A percentile compares a stretch with the other conserved stretches of the same genome.
Conservation (phyloP, 768 basidiomycete genomes). For the Collybiopsis luxurians region DNA sequence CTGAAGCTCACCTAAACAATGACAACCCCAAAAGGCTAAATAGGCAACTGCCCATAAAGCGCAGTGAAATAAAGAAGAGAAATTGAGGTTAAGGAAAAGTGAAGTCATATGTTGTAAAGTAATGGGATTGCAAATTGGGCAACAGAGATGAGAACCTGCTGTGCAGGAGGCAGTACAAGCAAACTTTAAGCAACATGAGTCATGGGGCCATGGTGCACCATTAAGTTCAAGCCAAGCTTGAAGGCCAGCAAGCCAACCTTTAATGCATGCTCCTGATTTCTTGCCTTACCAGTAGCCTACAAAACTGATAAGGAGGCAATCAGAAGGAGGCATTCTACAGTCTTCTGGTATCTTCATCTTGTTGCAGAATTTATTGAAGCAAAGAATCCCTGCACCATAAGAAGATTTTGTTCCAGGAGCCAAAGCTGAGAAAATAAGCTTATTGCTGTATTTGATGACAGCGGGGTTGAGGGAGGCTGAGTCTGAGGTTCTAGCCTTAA, state of each 20-base stretch:
- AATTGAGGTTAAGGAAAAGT: neutral
- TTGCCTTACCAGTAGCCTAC: constrained; percentile 12
- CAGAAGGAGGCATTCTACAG: constrained; percentile 24
- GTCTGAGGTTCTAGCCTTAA: neutral
- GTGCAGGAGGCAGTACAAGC: neutral
- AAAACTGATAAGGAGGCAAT: constrained; percentile 27
- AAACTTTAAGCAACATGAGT: neutral
- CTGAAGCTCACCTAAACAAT: neutral
- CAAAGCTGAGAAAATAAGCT: constrained; percentile 2
- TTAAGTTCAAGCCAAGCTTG: neutral
- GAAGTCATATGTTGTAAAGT: neutral
- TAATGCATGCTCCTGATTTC: neutral
- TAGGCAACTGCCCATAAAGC: neutral
- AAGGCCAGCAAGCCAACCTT: neutral
- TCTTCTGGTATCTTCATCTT: constrained; percentile 20
- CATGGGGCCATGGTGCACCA: neutral
- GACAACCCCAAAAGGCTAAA: neutral
- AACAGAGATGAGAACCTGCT: neutral
- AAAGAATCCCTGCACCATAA: constrained; percentile 30
- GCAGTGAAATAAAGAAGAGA: neutral
- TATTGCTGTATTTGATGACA: neutral
- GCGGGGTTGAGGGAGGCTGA: neutral
- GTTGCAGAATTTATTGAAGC: constrained; percentile 34
- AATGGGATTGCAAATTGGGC: neutral
- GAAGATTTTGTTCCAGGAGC: constrained; percentile 13